These are phyloP conservation scores for Fusarium papillatum DNA, from an alignment of 2,329 filamentous ascomycete genomes.

Conservation along the genomic window DNA sequence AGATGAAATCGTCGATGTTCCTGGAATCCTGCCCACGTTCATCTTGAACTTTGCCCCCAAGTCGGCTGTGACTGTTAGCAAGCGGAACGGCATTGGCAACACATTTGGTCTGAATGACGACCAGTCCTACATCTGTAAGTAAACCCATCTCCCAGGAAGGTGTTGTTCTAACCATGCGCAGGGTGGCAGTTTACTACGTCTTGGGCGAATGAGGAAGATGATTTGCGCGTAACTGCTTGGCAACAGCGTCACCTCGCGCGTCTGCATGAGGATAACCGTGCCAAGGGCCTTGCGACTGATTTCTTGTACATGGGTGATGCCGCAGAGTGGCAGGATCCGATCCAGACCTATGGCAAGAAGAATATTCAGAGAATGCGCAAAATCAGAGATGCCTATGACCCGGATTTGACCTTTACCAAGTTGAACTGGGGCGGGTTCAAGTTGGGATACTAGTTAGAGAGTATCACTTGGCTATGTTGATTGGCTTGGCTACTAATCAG, in stretches of 20 bases:
- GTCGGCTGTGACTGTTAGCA: constrained; percentile 1
- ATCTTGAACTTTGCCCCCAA: constrained; percentile 10
- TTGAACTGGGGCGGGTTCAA: constrained; percentile 54
- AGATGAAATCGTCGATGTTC: constrained; percentile 29
- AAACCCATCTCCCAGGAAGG: not conserved
- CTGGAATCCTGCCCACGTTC: constrained; percentile 12
- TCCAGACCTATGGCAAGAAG: constrained; percentile 46
- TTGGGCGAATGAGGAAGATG: constrained; percentile 52
- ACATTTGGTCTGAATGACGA: constrained; percentile 17
- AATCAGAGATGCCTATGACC: constrained; percentile 50
- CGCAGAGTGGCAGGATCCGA: constrained; percentile 53
- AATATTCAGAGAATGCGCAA: constrained; percentile 50
- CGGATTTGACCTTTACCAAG: constrained; percentile 44
- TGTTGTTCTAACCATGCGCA: constrained; percentile 18
- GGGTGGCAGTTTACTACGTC: constrained; percentile 55
- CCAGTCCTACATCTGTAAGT: constrained; percentile 15
- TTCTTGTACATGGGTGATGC: constrained; percentile 42
- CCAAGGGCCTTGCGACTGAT: constrained; percentile 47
- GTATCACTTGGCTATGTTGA: not conserved
- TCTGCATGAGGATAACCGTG: constrained; percentile 48
- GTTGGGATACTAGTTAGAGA: constrained; percentile 4
- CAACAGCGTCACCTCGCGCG: constrained; percentile 39
- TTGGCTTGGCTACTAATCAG: not conserved
- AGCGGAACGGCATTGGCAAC: constrained; percentile 20
- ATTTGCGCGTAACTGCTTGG: constrained; percentile 52